phyloP scores from a whole-genome alignment of 2,329 filamentous ascomycete species.

The Thielaviopsis ethacetica region DNA sequence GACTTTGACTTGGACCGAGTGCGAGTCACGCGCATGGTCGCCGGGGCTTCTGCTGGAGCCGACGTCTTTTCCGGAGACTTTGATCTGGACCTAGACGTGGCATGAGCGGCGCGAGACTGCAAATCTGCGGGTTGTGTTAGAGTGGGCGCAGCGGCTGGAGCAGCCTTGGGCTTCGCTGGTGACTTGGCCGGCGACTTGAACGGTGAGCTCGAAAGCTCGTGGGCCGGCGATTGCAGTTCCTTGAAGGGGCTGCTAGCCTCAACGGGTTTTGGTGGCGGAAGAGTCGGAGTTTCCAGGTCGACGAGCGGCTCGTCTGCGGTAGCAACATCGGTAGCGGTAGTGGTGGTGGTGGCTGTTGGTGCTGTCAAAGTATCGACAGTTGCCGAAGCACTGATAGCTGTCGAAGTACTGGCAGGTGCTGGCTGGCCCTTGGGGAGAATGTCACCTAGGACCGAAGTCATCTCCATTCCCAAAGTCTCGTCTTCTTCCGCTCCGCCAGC shows the following conservation, averaged over 20 bases:
- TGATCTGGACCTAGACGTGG: neutral
- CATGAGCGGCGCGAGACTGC: neutral
- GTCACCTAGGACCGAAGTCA: slow-evolving; percentile 46
- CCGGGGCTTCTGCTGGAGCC: neutral
- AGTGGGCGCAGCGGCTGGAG: neutral
- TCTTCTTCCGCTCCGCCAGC: slow-evolving; percentile 14
- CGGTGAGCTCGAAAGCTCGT: slow-evolving; percentile 9
- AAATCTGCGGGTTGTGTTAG: neutral
- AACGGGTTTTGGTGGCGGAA: neutral
- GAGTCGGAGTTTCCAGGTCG: slow-evolving; percentile 10
- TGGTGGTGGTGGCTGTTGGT: neutral
- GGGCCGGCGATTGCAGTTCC: slow-evolving; percentile 1
- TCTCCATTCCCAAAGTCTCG: slow-evolving; percentile 47
- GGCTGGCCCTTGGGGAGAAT: slow-evolving; percentile 28
- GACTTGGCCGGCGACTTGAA: slow-evolving; percentile 8
- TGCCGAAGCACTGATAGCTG: no score
- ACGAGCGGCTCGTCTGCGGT: slow-evolving; percentile 14
- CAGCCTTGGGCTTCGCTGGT: neutral
- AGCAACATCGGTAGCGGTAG: neutral
- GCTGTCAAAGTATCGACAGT: no score
- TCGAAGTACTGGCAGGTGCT: no score
- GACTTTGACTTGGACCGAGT: slow-evolving; percentile 6
- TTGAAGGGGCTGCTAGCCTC: slow-evolving; percentile 8
- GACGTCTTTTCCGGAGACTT: neutral
- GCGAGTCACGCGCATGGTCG: slow-evolving; percentile 3